Evolutionary conservation across 2,329 filamentous ascomycete species (phyloP), one percentile per base, ranked within the genome.

Genomic region (Cladorrhinum sp.): DNA sequence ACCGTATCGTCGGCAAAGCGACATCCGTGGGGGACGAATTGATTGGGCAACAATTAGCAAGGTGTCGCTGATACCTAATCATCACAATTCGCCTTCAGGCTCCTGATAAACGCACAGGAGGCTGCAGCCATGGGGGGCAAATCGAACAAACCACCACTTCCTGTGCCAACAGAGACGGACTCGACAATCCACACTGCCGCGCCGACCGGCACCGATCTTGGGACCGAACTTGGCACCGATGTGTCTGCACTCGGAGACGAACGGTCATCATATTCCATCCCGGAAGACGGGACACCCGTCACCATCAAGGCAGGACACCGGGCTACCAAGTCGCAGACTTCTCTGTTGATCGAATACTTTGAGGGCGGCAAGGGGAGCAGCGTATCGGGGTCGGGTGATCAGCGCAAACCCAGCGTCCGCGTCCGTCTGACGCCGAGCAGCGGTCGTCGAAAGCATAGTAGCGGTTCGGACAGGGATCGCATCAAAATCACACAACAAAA

Each of bases 271-370:
- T 93, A 90, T 75, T 92, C 89, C 39, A 83, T 95, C 56, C 91
- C 90, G 61, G 90, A 92, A 71, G 91, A 95, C 85, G 91, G 91
- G 73, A 94, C 90, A 57, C 92, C 93, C 48, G 88, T 99, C 71
- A 98, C 92, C 63, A 96, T 99, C 74, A 87, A 89, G 72, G 96
- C 94, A 62, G 82, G 84, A 69, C 82, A 85, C 72, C 79, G 77
- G 66, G 71, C 79, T 64, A 83, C 79, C 71, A 77, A 85, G 69
- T 96, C 91, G 51, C 92, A 96, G 78, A 96, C 93, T 39, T 96
- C 91, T 60, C 82, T 97, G 67, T 81, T 97, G 69, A 97, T 97
- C 70, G 93, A 97, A 77, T 96, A 96, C 76, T 97, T 96, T 71
- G 93, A 96, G 77, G 90, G 87, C 67, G 86, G 88, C 65, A 93